Evolutionary conservation across 257 asterid species (phyloP).

Genomic region (Gentiana dahurica): DNA sequence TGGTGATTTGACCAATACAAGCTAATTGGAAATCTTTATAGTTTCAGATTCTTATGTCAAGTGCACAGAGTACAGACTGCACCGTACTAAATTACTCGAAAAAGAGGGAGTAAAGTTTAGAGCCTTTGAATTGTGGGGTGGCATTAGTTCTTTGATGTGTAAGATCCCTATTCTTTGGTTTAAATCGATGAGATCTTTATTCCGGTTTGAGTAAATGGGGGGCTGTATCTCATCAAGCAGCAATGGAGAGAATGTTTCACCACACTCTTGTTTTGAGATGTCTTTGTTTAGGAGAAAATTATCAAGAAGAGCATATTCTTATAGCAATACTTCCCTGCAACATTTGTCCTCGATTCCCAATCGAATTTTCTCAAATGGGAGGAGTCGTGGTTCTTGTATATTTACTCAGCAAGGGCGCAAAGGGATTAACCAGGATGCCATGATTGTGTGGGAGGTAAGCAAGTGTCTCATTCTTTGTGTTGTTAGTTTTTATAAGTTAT

Average conservation of each 20-base stretch:
- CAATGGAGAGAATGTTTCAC: slow-evolving; percentile 57
- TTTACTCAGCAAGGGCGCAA: slow-evolving; percentile 98
- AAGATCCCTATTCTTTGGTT: slow-evolving; percentile 14
- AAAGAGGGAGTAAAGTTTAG: background rate
- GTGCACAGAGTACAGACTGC: slow-evolving; percentile 16
- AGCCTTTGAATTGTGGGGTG: too few species aligned
- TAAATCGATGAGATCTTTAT: slow-evolving; percentile 31
- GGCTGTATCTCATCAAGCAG: slow-evolving; percentile 82
- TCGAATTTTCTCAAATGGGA: slow-evolving; percentile 71
- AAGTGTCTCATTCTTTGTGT: background rate
- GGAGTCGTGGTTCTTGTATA: slow-evolving; percentile 72
- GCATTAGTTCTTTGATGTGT: slow-evolving; percentile 18
- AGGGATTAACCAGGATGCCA: slow-evolving; percentile 97
- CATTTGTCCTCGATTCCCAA: slow-evolving; percentile 68
- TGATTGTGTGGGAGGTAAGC: slow-evolving; percentile 98
- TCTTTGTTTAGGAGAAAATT: slow-evolving; percentile 52
- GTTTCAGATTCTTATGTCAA: slow-evolving; percentile 15
- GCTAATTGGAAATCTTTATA: slow-evolving; percentile 22
- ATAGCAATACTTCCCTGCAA: slow-evolving; percentile 50
- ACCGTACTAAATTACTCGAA: slow-evolving; percentile 12
- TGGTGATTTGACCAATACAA: slow-evolving; percentile 44
- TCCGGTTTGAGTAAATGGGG: slow-evolving; percentile 65
- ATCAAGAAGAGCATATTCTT: slow-evolving; percentile 57
- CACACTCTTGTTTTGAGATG: slow-evolving; percentile 47
- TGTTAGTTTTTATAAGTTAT: background rate